Base-by-base conservation (phyloP, 78 protist genomes). In the Mantamonas sphyraenae region DNA sequence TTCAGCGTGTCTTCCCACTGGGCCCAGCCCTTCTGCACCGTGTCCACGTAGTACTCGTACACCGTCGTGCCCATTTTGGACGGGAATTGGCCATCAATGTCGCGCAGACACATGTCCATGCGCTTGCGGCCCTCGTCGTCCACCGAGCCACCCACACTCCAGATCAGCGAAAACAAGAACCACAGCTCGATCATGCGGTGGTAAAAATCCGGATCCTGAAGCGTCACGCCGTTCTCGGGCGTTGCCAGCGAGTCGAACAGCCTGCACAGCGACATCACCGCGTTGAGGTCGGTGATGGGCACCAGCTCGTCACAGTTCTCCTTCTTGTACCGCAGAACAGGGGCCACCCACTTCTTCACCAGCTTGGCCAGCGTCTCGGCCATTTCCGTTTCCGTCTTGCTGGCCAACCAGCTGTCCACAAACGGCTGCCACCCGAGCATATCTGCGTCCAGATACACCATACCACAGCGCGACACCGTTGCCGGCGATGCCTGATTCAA, bases 391-490 rank as follows among this genome's bases (percentile, higher is more conserved):
- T 12, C 55, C n/a, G 14, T 24, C 19, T 35, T 39, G n/a, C 58
- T 22, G 20, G 47, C 59, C 39, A 83, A 45, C 93, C 93, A 88
- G 47, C 85, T 43, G 7, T 59, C 61, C 28, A 79, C 58, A 58
- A 31, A 79, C 33, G 93, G 89, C 55, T 28, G 20, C 87, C 89
- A 90, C 16, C 90, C 91, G 22, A 86, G 77, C 51, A 78, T 85
- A 12, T 17, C 3, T 8, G 2, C 10, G 70, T 85, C 85, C 57
- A 77, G n/a, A 81, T 71, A 91, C 45, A 91, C 79, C 70, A 91
- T 91, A 34, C 96, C 96, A 55, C 85, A 81, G 0, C 96, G 82
- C 24, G 88, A 80, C 30, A 91, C 96, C 4, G 96, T 91, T 16
- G 96, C 92, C 1, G 96, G 96, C 12, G 96, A 87, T 0, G 96